Percentiles rank a stretch among this genome's conserved stretches.
These are phyloP conservation scores for Kwoniella botswanensis DNA, from an alignment of 768 basidiomycete species.

Conservation along the genomic window DNA sequence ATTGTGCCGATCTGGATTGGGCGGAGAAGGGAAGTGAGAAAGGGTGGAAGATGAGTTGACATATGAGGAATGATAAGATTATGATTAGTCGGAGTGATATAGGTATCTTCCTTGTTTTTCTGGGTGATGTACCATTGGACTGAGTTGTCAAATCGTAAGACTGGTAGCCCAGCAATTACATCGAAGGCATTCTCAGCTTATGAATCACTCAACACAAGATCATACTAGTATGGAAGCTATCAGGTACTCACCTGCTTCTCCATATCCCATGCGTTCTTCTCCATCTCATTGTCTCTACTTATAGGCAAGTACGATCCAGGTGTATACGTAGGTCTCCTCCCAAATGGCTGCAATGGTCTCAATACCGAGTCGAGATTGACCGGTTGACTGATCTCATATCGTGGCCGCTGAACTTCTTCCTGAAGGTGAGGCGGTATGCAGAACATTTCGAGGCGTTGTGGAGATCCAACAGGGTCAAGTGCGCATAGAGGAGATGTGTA, in stretches of 20 bases:
- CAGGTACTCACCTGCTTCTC: neutral
- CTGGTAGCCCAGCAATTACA: no score
- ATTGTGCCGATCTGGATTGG: neutral
- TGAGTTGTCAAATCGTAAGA: neutral
- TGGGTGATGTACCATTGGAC: no score
- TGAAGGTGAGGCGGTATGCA: slow-evolving; percentile 27
- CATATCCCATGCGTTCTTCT: neutral
- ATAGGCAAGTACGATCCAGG: neutral
- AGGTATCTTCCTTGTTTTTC: neutral
- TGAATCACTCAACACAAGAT: no score
- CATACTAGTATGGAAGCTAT: no score
- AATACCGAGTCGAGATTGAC: neutral
- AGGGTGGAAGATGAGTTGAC: neutral
- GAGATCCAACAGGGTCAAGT: neutral
- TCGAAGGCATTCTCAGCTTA: no score
- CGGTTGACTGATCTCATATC: neutral
- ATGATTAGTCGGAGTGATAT: neutral
- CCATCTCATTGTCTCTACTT: no score
- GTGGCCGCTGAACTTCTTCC: slow-evolving; percentile 5
- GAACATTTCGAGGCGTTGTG: slow-evolving; percentile 8
- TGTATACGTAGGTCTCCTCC: neutral
- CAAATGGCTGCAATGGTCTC: neutral
- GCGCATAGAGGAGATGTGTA: no score
- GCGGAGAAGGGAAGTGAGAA: slow-evolving; percentile 6
- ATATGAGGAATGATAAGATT: neutral